Base-by-base conservation (phyloP, 805 yeast species). In the Yamadazyma ubonensis region DNA sequence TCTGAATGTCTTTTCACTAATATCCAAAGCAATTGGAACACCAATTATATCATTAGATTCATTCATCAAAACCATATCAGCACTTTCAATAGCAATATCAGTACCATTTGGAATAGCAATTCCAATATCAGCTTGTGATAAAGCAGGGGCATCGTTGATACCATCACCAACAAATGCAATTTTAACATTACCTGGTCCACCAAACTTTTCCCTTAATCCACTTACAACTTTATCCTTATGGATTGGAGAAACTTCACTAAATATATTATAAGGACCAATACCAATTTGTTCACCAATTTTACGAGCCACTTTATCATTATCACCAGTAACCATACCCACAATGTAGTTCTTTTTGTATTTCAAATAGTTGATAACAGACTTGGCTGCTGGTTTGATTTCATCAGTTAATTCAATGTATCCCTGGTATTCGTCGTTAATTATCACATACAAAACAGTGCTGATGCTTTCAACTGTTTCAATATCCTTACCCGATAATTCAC, bases 101-200 rank as follows among this genome's bases (percentile, higher is more conserved):
- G 98, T 86, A 4, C 98, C 96, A 0, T 95, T 78, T 7, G 95
- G 83, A 42, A 95, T 79, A 8, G 98, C 93, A 52, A 95, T 79
- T 17, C 99, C 99, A 14, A 93, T 64, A 49, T 89, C 87, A 1
- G 96, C 85, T 41, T 83, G 75, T 1, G 87, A 95, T 40, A 93
- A 72, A 0, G 98, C 98, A 0, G 99, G 97, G 0, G 98, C 95
- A 58, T 93, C 99, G 60, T 93, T 93, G 49, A 93, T 86, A 44
- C 99, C 99, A 63, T 93, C 99, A 27, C 99, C 99, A 16, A 93
- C 83, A 71, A 95, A 89, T 5, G 90, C 91, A 29, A 93, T 83
- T 3, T 63, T 61, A 3, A 57, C 63, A 32, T 63, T 57, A 9
- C 29, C 28, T 5, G 51, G 46, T 2, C 63, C 63, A 1, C 71